These are phyloP conservation scores for Chytriomyces sp. DNA, from an alignment of 192 early-diverging fungal genomes.

Conservation along the genomic window DNA sequence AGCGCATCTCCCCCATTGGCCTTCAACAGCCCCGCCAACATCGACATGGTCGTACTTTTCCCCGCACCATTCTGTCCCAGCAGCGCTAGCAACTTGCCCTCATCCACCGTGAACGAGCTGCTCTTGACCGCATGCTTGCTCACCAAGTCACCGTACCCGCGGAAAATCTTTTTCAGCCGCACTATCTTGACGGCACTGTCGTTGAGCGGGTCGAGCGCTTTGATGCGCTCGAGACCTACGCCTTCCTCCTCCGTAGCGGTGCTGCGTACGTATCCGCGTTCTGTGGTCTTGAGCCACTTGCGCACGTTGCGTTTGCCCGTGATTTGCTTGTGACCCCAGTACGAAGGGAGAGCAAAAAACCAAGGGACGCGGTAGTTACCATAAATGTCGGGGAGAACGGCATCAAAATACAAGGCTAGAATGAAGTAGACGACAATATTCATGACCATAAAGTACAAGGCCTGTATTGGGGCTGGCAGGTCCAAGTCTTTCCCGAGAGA, in stretches of 20 bases:
- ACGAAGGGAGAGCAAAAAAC: conserved; percentile 62
- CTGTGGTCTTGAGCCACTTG: conserved; percentile 46
- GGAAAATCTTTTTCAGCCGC: conserved; percentile 51
- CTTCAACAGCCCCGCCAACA: conserved; percentile 69
- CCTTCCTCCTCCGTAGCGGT: conserved; percentile 24
- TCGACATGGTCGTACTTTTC: conserved; percentile 64
- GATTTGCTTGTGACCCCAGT: conserved; percentile 47
- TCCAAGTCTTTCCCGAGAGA: conserved; percentile 43
- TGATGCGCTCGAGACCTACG: conserved; percentile 49
- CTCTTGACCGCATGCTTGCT: conserved; percentile 20
- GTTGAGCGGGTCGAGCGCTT: conserved; percentile 37
- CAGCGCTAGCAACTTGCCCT: conserved; percentile 33
- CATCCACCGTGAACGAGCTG: conserved; percentile 24
- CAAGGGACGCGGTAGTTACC: conserved; percentile 47
- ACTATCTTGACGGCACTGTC: conserved; percentile 47
- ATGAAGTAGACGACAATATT: conserved; percentile 54
- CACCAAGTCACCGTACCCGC: conserved; percentile 11
- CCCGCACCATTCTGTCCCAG: conserved; percentile 23
- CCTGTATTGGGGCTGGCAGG: conserved; percentile 53
- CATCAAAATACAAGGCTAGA: conserved; percentile 59
- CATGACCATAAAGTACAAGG: conserved; percentile 57
- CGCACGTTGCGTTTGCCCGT: conserved; percentile 29
- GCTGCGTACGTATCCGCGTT: conserved; percentile 10
- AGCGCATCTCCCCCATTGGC: conserved; percentile 66
- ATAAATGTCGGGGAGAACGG: conserved; percentile 65